Conservation (phyloP, 352 stramenopile species). For the Globisporangium takayamanum region DNA sequence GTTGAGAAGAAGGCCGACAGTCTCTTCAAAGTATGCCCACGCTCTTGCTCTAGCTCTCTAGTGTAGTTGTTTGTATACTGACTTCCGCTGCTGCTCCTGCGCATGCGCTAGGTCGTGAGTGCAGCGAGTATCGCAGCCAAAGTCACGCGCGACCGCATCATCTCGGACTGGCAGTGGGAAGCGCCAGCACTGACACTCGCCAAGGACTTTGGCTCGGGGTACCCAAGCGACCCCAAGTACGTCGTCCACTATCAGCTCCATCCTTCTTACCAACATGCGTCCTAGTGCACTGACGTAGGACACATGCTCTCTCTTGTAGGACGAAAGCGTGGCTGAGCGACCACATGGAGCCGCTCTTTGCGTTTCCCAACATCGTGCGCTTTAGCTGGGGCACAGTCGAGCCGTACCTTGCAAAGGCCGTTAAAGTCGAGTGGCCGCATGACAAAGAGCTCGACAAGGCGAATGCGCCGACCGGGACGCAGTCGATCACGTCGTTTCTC, state of each 20-base stretch:
- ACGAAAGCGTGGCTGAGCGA: slow-evolving; percentile 84
- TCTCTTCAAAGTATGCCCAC: slow-evolving; percentile 84
- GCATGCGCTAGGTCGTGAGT: slow-evolving; percentile 66
- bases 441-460: slow-evolving; percentile 65
- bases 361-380: slow-evolving; percentile 89
- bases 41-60: no score
- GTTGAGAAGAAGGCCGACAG: slow-evolving; percentile 96
- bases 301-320: slow-evolving; percentile 15
- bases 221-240: slow-evolving; percentile 91
- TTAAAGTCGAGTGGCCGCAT: slow-evolving; percentile 62
- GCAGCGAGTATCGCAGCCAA: slow-evolving; percentile 92
- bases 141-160: slow-evolving; percentile 87
- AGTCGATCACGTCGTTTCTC: slow-evolving; percentile 80
- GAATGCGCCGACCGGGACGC: slow-evolving; percentile 48
- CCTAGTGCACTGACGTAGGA: neutral
- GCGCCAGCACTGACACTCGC: slow-evolving; percentile 49
- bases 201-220: slow-evolving; percentile 84
- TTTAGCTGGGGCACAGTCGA: slow-evolving; percentile 90
- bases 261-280: neutral
- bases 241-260: neutral
- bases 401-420: slow-evolving; percentile 40
- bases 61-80: no score
- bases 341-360: slow-evolving; percentile 86
- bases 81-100: no score
- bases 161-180: slow-evolving; percentile 88